Evolutionary conservation across 192 early-diverging fungal genomes (phyloP), one percentile per base, ranked within the genome.

Genomic region (Linnemannia zychae): DNA sequence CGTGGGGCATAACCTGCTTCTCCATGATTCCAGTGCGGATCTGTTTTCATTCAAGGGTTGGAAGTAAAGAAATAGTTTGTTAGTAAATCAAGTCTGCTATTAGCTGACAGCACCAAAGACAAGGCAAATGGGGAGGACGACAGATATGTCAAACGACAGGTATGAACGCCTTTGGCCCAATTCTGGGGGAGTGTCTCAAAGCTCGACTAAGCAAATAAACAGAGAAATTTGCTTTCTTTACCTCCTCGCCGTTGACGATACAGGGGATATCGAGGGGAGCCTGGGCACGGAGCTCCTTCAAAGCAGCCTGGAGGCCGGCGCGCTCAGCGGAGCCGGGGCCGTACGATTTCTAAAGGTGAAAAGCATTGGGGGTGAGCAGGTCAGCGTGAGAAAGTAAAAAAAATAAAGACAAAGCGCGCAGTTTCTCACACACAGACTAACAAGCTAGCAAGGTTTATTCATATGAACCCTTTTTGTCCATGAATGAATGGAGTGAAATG

Each of bases 241-340:
- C 91, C 93, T 96, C 91, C 84, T 96, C 84, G 82, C 97, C 97
- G 84, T 97, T 96, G 80, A 98, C 93, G 66, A 98, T 87, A 75
- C 93, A 78, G 33, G 97, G 97, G 72, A 99, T 90, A 53, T 96
- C 91, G 85, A 92, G 90, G 48, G 95, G 93, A 38, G 82, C 92
- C 77, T 93, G 75, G 75, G 88, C 81, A 66, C 92, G 87, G 85
- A 98, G 91, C 77, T 96, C 93, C 67, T 92, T 89, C 44, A 99
- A 84, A n/a, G 97, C 96, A 50, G 88, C 91, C 84, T 94, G 85
- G 47, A 99, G 93, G 73, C 92, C 91, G 38, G 76, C 84, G 57
- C 96, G 92, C 76, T 98, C 96, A 44, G 84, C 70, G 75, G 93
- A 94, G 73, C 94, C 94, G 22, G 95, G 93, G 47, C 89, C 91